phyloP scores from a whole-genome alignment of 2,329 filamentous ascomycete genomes.

The Sporothrix humicola region DNA sequence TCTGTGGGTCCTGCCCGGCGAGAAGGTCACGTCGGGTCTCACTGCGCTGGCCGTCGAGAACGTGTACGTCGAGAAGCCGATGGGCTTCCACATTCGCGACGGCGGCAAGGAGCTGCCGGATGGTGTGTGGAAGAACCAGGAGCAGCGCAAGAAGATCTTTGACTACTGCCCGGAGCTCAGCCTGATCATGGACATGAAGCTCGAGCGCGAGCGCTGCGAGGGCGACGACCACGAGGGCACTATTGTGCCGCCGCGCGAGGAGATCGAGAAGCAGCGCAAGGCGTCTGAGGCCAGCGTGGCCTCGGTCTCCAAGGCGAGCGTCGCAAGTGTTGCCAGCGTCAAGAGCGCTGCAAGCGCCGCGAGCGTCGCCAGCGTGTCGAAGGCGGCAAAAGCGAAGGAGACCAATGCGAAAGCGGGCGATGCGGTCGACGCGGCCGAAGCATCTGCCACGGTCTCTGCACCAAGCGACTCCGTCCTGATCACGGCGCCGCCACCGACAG shows the following conservation, averaged over 20 bases:
- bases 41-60: slow-evolving; percentile 57
- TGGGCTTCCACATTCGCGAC: slow-evolving; percentile 60
- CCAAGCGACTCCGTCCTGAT: neutral
- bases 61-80: slow-evolving; percentile 55
- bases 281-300: slow-evolving; percentile 4
- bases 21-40: slow-evolving; percentile 52
- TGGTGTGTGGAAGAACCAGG: slow-evolving; percentile 54
- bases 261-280: neutral
- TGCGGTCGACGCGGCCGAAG: no score
- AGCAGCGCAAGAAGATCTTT: slow-evolving; percentile 55
- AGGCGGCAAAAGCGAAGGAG: neutral
- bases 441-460: neutral
- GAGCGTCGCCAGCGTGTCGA: neutral
- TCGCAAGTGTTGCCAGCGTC: slow-evolving; percentile 28
- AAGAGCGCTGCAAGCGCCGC: neutral
- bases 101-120: slow-evolving; percentile 51
- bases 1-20: slow-evolving; percentile 54
- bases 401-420: neutral
- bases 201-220: slow-evolving; percentile 55
- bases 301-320: slow-evolving; percentile 14
- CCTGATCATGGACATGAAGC: slow-evolving; percentile 63
- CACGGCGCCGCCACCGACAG: neutral
- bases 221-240: slow-evolving; percentile 45
- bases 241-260: slow-evolving; percentile 36
- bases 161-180: slow-evolving; percentile 63